phyloP scores from a whole-genome alignment of 2,329 filamentous ascomycete genomes.

The Venturia nashicola region DNA sequence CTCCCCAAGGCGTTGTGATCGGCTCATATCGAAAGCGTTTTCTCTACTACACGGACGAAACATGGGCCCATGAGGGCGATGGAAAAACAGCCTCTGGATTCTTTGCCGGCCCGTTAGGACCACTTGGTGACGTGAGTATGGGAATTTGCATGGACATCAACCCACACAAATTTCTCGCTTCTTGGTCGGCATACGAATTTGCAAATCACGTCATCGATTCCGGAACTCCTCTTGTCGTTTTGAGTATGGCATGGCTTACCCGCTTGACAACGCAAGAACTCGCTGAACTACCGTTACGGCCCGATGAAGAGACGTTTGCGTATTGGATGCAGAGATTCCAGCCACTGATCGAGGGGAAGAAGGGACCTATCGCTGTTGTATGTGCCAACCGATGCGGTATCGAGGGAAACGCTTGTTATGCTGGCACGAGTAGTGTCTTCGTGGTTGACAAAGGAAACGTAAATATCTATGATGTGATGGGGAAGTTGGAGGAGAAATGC shows the following conservation, averaged over 20 bases:
- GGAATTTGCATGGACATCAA: slow-evolving; percentile 50
- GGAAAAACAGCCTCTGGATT: slow-evolving; percentile 18
- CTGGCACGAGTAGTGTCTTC: slow-evolving; percentile 61
- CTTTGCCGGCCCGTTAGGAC: slow-evolving; percentile 23
- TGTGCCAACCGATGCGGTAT: slow-evolving; percentile 59
- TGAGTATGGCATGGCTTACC: slow-evolving; percentile 72
- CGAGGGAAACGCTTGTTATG: slow-evolving; percentile 56
- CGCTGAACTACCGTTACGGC: slow-evolving; percentile 36
- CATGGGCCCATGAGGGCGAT: slow-evolving; percentile 45
- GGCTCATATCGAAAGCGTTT: slow-evolving; percentile 52
- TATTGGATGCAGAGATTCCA: slow-evolving; percentile 67
- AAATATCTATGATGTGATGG: slow-evolving; percentile 55
- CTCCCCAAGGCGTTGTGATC: slow-evolving; percentile 40
- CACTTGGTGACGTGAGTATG: slow-evolving; percentile 24
- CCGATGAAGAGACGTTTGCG: slow-evolving; percentile 59
- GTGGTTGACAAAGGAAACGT: slow-evolving; percentile 54
- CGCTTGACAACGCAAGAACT: slow-evolving; percentile 36
- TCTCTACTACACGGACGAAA: slow-evolving; percentile 55
- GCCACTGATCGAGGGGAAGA: slow-evolving; percentile 34
- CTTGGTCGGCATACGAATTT: slow-evolving; percentile 47
- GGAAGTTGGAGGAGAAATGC: slow-evolving; percentile 56
- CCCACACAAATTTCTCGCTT: slow-evolving; percentile 47
- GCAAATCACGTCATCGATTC: slow-evolving; percentile 44
- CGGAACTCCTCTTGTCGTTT: slow-evolving; percentile 49
- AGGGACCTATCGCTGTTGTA: slow-evolving; percentile 53